phyloP scores from a whole-genome alignment of 257 asterid genomes.

The Solanum pinnatisectum region DNA sequence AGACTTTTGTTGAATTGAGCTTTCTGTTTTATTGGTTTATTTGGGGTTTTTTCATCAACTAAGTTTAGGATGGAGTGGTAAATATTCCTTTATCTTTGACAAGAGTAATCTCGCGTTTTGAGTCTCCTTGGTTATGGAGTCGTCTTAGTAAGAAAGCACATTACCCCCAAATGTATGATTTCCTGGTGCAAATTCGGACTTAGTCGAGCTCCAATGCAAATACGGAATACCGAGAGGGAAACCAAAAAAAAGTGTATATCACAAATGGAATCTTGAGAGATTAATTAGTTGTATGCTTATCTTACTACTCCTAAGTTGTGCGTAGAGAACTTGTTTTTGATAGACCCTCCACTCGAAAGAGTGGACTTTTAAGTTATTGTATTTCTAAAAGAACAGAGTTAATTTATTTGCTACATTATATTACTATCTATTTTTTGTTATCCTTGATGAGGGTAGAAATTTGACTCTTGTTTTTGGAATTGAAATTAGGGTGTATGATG shows the following conservation, averaged over 20 bases:
- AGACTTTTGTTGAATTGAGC: not conserved
- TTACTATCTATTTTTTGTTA: not conserved
- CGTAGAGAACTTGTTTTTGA: not conserved
- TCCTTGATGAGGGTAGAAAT: not conserved
- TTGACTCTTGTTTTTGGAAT: not conserved
- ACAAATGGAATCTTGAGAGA: not conserved
- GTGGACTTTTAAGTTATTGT: not conserved
- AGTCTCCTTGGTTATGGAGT: not conserved
- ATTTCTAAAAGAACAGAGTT: not conserved
- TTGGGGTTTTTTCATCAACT: not conserved
- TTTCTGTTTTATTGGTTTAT: not conserved
- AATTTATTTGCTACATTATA: not conserved
- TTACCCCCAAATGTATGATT: not conserved
- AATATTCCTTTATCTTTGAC: no score
- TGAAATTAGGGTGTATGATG: constrained; percentile 61
- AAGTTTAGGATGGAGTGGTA: not conserved
- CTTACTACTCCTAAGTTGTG: not conserved
- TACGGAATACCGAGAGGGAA: no score
- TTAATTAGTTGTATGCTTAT: not conserved
- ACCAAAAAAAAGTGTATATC: no score
- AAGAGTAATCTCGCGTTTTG: not conserved
- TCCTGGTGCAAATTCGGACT: not conserved
- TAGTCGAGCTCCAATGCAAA: fast-evolving
- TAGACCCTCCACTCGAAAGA: no score
- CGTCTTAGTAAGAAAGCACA: not conserved